Evolutionary conservation across 371 early-diverging fungal species (phyloP).

Genomic region (Choanephora cucurbitarum): DNA sequence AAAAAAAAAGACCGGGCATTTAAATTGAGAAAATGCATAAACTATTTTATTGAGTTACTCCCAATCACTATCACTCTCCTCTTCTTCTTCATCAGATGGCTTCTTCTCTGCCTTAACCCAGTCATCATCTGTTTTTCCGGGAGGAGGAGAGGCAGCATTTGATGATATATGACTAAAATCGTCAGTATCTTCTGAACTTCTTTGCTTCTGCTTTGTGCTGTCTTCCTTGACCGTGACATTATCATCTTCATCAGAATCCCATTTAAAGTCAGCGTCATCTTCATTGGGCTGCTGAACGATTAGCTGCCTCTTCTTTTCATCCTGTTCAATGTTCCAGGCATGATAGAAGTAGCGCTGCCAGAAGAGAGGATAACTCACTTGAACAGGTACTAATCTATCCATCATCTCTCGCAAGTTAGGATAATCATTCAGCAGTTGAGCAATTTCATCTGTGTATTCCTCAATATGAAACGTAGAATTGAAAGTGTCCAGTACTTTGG

Average conservation of each 20-base stretch:
- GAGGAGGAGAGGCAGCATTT: slow-evolving; percentile 16
- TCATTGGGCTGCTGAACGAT: slow-evolving; percentile 33
- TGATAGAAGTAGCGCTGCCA: slow-evolving; percentile 56
- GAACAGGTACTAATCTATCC: slow-evolving; percentile 51
- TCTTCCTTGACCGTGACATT: slow-evolving; percentile 3
- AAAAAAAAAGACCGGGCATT: slow-evolving; percentile 1
- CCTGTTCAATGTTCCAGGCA: slow-evolving; percentile 47
- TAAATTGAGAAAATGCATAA: slow-evolving; percentile 1
- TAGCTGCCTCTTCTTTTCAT: slow-evolving; percentile 46
- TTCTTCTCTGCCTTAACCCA: slow-evolving; percentile 32
- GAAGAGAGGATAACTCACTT: slow-evolving; percentile 46
- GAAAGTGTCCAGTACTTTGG: slow-evolving; percentile 35
- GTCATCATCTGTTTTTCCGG: slow-evolving; percentile 25
- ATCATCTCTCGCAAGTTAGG: slow-evolving; percentile 45
- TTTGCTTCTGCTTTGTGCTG: slow-evolving; percentile 12
- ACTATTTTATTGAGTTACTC: slow-evolving; percentile 22
- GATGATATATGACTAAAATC: slow-evolving; percentile 31
- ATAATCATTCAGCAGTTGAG: slow-evolving; percentile 35
- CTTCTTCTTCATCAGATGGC: slow-evolving; percentile 30
- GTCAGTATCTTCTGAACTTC: slow-evolving; percentile 27
- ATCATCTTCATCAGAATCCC: slow-evolving; percentile 57
- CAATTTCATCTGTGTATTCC: slow-evolving; percentile 49
- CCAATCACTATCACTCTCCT: slow-evolving; percentile 50
- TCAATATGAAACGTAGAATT: slow-evolving; percentile 37
- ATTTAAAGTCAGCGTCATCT: slow-evolving; percentile 47